Conservation (phyloP, 768 basidiomycete genomes). For the Serpula lacrymans region DNA sequence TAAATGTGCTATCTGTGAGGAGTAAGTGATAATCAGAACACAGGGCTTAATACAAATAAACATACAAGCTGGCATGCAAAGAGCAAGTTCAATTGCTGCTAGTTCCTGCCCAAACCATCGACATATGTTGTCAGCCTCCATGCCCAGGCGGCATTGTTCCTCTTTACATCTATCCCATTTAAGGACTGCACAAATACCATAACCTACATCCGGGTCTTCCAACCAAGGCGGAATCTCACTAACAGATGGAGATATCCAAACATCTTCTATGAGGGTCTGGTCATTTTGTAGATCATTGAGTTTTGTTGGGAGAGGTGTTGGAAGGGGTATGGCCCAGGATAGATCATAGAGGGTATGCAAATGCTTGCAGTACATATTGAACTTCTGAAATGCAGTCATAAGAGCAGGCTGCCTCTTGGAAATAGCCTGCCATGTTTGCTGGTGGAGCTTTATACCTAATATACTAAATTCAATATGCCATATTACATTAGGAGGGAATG, state of each 20-base stretch:
- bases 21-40: background rate
- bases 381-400: slow-evolving; percentile 25
- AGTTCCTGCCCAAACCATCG: slow-evolving; percentile 31
- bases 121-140: slow-evolving; percentile 31
- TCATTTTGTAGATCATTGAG: too few relatives aligned
- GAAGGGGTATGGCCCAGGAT: slow-evolving; percentile 27
- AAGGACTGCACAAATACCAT: slow-evolving; percentile 27
- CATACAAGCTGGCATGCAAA: slow-evolving; percentile 4
- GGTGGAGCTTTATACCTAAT: slow-evolving; percentile 33
- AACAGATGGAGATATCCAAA: slow-evolving; percentile 25
- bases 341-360: slow-evolving; percentile 18
- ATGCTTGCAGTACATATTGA: slow-evolving; percentile 21
- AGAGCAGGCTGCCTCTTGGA: slow-evolving; percentile 27
- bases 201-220: slow-evolving; percentile 22
- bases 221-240: slow-evolving; percentile 26
- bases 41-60: background rate
- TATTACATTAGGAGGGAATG: background rate
- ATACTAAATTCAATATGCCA: background rate
- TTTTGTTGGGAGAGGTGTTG: slow-evolving; percentile 24
- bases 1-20: background rate
- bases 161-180: slow-evolving; percentile 24
- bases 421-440: slow-evolving; percentile 29
- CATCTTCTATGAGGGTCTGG: slow-evolving; percentile 29
- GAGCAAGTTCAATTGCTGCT: slow-evolving; percentile 13
- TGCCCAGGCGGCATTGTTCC: slow-evolving; percentile 20